phyloP scores from a whole-genome alignment of 1,284 basidiomycete species.

The Malassezia dermatis region DNA sequence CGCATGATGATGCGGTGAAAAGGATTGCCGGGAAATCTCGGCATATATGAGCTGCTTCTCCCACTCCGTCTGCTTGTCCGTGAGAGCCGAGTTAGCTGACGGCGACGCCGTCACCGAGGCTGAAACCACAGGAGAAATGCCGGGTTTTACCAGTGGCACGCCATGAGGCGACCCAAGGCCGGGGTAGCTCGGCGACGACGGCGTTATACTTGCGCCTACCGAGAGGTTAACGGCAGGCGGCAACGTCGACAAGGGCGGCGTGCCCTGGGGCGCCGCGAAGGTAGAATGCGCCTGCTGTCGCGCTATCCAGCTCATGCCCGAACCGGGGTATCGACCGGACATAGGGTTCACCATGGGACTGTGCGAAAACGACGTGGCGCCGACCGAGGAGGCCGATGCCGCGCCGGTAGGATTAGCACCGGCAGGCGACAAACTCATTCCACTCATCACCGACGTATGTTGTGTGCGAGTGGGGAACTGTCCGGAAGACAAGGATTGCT shows the following conservation, averaged over 20 bases:
- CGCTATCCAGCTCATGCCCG: constrained; percentile 10
- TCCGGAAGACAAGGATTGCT: constrained; percentile 4
- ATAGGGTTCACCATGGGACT: not conserved
- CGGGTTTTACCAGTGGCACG: constrained; percentile 28
- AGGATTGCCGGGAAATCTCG: constrained; percentile 52
- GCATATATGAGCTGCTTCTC: constrained; percentile 34
- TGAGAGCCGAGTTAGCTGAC: constrained; percentile 11
- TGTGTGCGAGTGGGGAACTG: not conserved
- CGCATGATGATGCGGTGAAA: constrained; percentile 55
- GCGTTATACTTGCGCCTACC: constrained; percentile 19
- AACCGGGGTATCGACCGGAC: not conserved
- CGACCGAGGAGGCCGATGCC: not conserved
- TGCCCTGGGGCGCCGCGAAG: constrained; percentile 27
- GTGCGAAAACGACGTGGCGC: not conserved
- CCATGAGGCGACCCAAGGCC: constrained; percentile 25
- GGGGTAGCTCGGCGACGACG: constrained; percentile 33
- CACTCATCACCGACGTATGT: not conserved
- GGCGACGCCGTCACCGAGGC: constrained; percentile 21
- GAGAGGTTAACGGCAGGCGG: constrained; percentile 31
- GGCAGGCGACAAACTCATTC: not conserved
- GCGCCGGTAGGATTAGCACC: not conserved
- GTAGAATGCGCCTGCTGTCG: constrained; percentile 5
- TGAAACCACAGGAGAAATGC: constrained; percentile 21
- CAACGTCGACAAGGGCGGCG: constrained; percentile 36
- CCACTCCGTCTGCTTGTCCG: constrained; percentile 25